Percentiles rank a stretch among this genome's conserved stretches.
Evolutionary conservation across 2,329 filamentous ascomycete species (phyloP).

Genomic region (Phyllosticta ampelicida): DNA sequence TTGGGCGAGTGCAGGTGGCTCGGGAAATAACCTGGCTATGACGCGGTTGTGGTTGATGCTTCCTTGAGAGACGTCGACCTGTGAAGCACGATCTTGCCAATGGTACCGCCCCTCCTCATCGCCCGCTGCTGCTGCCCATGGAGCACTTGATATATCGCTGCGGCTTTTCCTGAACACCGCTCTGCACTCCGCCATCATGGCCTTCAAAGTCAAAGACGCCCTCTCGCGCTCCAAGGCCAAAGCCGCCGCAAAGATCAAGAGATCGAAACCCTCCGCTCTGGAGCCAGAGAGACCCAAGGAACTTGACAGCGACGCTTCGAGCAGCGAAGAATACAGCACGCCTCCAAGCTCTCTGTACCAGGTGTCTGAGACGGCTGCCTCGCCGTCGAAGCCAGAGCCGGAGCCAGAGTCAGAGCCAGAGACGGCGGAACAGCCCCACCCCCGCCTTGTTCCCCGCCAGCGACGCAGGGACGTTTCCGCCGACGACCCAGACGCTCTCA

Average conservation of each 20-base stretch:
- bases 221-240: neutral
- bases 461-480: neutral
- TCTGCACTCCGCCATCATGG: neutral
- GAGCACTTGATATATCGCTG: neutral
- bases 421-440: neutral
- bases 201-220: constrained; percentile 2
- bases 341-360: constrained; percentile 2
- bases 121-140: too few relatives aligned
- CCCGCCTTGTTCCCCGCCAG: neutral
- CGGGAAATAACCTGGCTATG: neutral
- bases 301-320: neutral
- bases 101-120: neutral
- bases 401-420: neutral
- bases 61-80: neutral
- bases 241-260: neutral
- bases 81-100: neutral
- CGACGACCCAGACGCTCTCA: neutral
- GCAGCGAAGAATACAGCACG: neutral
- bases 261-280: neutral
- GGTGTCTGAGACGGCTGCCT: neutral
- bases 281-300: neutral
- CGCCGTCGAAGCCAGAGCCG: neutral
- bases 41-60: neutral
- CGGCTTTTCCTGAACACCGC: neutral
- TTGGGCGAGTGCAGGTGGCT: neutral